phyloP scores from a whole-genome alignment of 2,329 filamentous ascomycete species.

The Exophiala lecanii-corni region DNA sequence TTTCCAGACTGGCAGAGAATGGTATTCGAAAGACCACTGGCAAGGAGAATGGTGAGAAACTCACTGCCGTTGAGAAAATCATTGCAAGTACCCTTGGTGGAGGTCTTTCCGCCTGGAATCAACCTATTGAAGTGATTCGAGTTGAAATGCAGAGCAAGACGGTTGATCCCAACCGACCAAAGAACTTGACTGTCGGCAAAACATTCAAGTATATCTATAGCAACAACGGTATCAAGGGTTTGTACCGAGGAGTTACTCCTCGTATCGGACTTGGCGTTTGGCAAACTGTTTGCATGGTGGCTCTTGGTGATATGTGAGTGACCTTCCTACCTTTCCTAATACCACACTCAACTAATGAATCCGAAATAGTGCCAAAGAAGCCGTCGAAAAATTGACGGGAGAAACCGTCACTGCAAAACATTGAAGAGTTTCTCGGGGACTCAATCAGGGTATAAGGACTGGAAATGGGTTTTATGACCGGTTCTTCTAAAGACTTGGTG shows the following conservation, averaged over 20 bases:
- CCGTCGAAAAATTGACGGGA: constrained; percentile 61
- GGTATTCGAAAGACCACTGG: constrained; percentile 73
- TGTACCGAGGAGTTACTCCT: constrained; percentile 93
- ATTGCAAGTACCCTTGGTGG: constrained; percentile 80
- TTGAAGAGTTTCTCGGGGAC: constrained; percentile 42
- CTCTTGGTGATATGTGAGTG: constrained; percentile 91
- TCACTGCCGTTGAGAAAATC: constrained; percentile 81
- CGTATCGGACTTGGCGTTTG: constrained; percentile 93
- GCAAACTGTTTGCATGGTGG: constrained; percentile 99
- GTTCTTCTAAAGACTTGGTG: too few relatives aligned
- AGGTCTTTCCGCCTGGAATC: constrained; percentile 96
- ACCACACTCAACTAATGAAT: too few relatives aligned
- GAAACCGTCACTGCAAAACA: constrained; percentile 62
- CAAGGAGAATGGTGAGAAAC: constrained; percentile 76
- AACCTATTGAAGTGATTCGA: constrained; percentile 98
- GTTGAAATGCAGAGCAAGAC: constrained; percentile 99
- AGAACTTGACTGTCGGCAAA: constrained; percentile 97
- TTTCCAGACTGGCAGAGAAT: constrained; percentile 84
- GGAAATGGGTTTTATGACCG: too few relatives aligned
- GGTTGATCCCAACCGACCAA: constrained; percentile 92
- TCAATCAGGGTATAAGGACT: too few relatives aligned
- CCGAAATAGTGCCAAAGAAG: constrained; percentile 58
- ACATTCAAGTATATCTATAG: constrained; percentile 79
- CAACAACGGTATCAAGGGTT: constrained; percentile 79
- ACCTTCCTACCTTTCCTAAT: constrained; percentile 4